These are phyloP conservation scores for Amanita pseudoporphyria DNA, from an alignment of 768 basidiomycete genomes.

Conservation along the genomic window DNA sequence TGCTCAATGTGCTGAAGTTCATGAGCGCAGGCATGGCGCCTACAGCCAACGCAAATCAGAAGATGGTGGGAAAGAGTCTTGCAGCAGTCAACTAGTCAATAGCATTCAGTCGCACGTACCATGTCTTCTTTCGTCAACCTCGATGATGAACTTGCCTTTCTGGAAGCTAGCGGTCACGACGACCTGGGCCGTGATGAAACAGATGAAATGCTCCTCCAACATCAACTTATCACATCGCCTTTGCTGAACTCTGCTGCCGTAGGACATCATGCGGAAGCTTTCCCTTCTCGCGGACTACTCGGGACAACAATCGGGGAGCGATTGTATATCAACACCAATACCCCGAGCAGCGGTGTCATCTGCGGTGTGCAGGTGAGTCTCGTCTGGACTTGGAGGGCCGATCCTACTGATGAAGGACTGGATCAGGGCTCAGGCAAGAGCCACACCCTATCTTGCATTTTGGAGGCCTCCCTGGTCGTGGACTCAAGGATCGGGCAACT, in stretches of 20 bases:
- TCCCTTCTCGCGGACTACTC: constrained; percentile 11
- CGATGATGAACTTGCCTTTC: neutral
- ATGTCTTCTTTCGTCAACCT: no score
- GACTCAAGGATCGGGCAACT: constrained; percentile 26
- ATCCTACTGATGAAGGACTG: neutral
- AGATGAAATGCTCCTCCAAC: neutral
- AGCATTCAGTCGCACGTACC: no score
- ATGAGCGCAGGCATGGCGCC: no score
- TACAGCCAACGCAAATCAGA: no score
- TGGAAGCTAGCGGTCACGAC: neutral
- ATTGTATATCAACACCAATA: constrained; percentile 42
- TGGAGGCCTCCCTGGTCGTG: constrained; percentile 39
- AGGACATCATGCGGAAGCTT: constrained; percentile 4
- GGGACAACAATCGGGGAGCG: constrained; percentile 24
- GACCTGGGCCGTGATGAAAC: neutral
- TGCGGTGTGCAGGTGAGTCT: constrained; percentile 38
- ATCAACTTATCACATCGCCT: constrained; percentile 10
- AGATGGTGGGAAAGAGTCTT: no score
- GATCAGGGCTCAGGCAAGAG: constrained; percentile 40
- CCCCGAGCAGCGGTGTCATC: constrained; percentile 41
- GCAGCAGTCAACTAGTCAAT: no score
- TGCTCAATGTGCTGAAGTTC: no score
- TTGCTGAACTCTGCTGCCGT: constrained; percentile 8
- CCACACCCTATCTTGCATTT: constrained; percentile 38
- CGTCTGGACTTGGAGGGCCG: neutral